These are phyloP conservation scores for Vinca minor DNA, from an alignment of 257 asterid genomes.

Conservation along the genomic window DNA sequence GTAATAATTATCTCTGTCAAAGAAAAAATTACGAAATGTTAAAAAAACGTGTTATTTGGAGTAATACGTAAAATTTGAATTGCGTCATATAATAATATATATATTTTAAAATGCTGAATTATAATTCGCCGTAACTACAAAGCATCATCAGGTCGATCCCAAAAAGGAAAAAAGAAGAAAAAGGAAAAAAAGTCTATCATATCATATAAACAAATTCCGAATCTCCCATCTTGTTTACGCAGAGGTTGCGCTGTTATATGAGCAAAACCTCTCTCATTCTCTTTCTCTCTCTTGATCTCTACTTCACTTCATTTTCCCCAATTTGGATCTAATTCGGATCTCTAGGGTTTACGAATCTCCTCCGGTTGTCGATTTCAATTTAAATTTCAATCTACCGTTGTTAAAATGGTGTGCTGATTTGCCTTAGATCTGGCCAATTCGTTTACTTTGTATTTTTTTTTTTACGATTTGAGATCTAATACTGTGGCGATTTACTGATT, in stretches of 20 bases:
- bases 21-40: too few relatives aligned
- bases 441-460: not conserved
- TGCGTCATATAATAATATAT: too few relatives aligned
- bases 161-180: too few relatives aligned
- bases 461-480: constrained; percentile 28
- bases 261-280: constrained; percentile 22
- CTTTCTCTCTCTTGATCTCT: constrained; percentile 26
- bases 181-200: too few relatives aligned
- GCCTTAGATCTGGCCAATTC: constrained; percentile 17
- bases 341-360: constrained; percentile 18
- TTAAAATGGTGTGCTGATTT: constrained; percentile 26
- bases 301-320: constrained; percentile 11
- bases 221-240: not conserved
- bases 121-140: constrained; percentile 9
- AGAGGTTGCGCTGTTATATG: constrained; percentile 20
- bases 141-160: constrained; percentile 11
- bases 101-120: too few relatives aligned
- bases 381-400: constrained; percentile 7
- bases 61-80: too few relatives aligned
- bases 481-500: constrained; percentile 11
- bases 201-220: not conserved
- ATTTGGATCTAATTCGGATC: constrained; percentile 27
- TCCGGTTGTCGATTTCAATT: too few relatives aligned
- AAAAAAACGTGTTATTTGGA: too few relatives aligned
- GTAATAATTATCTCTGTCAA: too few relatives aligned